A percentile compares a stretch with the other conserved stretches of the same genome.
phyloP scores from a whole-genome alignment of 139 green algal genomes.

The Haematococcus lacustris region DNA sequence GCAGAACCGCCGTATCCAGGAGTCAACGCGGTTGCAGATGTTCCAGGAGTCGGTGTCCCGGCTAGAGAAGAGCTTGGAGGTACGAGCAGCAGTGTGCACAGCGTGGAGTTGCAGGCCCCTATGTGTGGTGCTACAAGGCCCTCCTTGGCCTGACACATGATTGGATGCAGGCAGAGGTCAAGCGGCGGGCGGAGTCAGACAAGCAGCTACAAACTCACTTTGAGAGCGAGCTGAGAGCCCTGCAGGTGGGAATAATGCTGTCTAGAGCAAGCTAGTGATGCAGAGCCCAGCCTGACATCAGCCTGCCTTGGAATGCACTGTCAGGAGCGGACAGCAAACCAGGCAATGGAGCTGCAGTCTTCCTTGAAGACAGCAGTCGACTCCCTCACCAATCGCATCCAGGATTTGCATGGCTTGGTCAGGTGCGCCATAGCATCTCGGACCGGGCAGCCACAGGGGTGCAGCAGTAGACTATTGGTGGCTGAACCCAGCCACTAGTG shows the following conservation, averaged over 20 bases:
- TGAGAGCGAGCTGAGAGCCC: slow-evolving; percentile 35
- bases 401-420: slow-evolving; percentile 48
- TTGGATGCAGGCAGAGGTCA: slow-evolving; percentile 40
- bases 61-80: slow-evolving; percentile 65
- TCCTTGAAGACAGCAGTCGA: slow-evolving; percentile 54
- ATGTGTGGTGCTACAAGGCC: too few relatives aligned
- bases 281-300: too few relatives aligned
- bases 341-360: slow-evolving; percentile 44
- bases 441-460: too few relatives aligned
- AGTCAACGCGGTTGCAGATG: slow-evolving; percentile 37
- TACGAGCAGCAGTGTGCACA: too few relatives aligned
- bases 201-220: slow-evolving; percentile 56
- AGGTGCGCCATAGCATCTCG: slow-evolving; percentile 16
- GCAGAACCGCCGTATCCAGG: slow-evolving; percentile 32
- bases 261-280: too few relatives aligned
- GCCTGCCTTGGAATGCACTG: too few relatives aligned
- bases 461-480: too few relatives aligned
- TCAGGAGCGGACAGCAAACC: slow-evolving; percentile 29
- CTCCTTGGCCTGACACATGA: too few relatives aligned
- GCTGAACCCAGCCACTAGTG: too few relatives aligned
- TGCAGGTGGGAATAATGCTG: slow-evolving; percentile 11
- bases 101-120: too few relatives aligned
- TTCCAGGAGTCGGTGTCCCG: slow-evolving; percentile 48
- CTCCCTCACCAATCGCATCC: slow-evolving; percentile 38
- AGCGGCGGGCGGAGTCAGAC: slow-evolving; percentile 53